Conservation (phyloP, 495 filamentous ascomycete genomes). For the Endocarpon pusillum region DNA sequence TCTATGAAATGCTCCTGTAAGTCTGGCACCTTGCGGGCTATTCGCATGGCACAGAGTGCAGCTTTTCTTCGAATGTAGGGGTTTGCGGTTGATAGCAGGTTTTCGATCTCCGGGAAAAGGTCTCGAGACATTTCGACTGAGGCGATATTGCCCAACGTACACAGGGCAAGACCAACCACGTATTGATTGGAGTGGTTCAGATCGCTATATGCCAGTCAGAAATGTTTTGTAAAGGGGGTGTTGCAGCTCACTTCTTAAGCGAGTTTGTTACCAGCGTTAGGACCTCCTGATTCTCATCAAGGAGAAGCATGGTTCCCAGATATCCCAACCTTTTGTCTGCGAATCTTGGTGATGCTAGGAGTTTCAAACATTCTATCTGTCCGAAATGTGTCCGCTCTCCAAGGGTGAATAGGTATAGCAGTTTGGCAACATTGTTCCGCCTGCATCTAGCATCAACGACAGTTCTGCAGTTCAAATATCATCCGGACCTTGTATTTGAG, state of each 20-base stretch:
- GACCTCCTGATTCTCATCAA: conserved; percentile 98
- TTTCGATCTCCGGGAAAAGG: conserved; percentile 87
- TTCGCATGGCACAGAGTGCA: conserved; percentile 98
- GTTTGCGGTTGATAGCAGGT: conserved; percentile 75
- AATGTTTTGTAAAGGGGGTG: background rate
- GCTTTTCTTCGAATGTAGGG: conserved; percentile 95
- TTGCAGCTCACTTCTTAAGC: conserved; percentile 60
- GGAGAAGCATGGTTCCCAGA: conserved; percentile 82
- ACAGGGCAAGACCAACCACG: conserved; percentile 88
- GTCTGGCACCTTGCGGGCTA: conserved; percentile 94
- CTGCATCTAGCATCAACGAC: conserved; percentile 33
- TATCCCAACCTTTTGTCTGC: conserved; percentile 96
- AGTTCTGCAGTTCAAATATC: conserved; percentile 7
- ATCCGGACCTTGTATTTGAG: conserved; percentile 60
- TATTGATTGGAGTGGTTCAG: conserved; percentile 96
- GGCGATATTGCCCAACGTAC: conserved; percentile 91
- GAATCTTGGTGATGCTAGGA: conserved; percentile 90
- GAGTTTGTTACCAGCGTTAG: conserved; percentile 95
- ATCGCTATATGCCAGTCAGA: conserved; percentile 43
- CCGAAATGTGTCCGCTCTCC: conserved; percentile 97
- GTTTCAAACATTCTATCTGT: conserved; percentile 97
- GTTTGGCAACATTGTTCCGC: conserved; percentile 96
- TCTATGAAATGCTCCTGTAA: conserved; percentile 94
- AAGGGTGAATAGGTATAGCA: conserved; percentile 96
- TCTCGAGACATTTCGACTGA: conserved; percentile 98